Base-by-base conservation (phyloP, 192 early-diverging fungal genomes). In the Helicostylum pulchrum region DNA sequence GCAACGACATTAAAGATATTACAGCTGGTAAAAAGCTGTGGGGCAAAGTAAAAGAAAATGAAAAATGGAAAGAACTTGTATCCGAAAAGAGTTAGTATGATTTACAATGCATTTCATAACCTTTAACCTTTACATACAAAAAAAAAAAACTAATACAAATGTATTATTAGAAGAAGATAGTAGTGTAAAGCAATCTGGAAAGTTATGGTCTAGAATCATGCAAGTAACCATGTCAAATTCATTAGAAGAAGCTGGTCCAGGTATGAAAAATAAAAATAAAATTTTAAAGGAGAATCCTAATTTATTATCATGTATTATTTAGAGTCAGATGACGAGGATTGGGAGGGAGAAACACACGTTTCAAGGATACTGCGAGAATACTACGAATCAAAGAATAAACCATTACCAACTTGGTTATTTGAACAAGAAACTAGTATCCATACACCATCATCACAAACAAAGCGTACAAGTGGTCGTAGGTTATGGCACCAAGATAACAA, bases 321-420 rank as follows among this genome's bases (percentile, higher is more conserved):
- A 85, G 83, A 85, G 39, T 85, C 83, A n/a, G 83, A 85, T 49
- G 78, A 80, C 48, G 77, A 76, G 5, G 83, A 78, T 47, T 65
- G 65, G 46, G 79, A 85, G 49, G 81, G 79, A 32, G 83, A 85
- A 58, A 62, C 79, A 8, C 80, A 84, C 65, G 78, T 86, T 15
- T 67, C 76, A 8, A 73, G 80, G 19, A 62, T 78, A 20, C 54
- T 86, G n/a, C 73, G 82, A n/a, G 82, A 86, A 43, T 66, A 79
- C 56, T 68, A 72, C 44, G 79, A 82, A 23, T 74, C 82, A 26
- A 84, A 83, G 32, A 70, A 72, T 5, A 65, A 69, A 20, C 49
- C 52, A 10, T 39, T 76, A 23, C 74, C 74, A 5, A 21, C 32
- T n/a, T 76, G 68, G 68, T 53, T 70, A 36, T 23, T 46, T 15